Conservation (phyloP, 2,329 filamentous ascomycete genomes). For the Penicillium sp. region DNA sequence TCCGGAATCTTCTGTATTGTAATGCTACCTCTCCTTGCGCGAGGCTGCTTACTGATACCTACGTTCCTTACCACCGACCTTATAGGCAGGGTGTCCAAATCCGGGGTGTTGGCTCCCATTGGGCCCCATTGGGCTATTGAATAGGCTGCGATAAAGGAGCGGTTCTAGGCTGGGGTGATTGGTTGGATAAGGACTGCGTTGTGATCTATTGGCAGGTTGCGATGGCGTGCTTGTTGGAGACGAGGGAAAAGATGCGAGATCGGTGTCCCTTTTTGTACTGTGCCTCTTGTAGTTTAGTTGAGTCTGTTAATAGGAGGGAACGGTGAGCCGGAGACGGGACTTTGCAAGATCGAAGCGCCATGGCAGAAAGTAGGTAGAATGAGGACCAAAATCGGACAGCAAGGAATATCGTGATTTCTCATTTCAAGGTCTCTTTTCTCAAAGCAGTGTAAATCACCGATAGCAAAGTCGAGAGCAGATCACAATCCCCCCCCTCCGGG, state of each 20-base stretch:
- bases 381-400: background rate
- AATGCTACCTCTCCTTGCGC: no score
- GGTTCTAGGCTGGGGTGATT: conserved; percentile 10
- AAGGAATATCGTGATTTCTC: conserved; percentile 15
- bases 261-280: no score
- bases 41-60: conserved; percentile 1
- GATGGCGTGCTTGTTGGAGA: background rate
- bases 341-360: no score
- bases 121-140: background rate
- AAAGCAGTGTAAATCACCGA: background rate
- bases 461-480: background rate
- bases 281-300: no score
- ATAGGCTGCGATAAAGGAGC: conserved; percentile 7
- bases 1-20: no score
- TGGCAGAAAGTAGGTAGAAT: no score
- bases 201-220: background rate
- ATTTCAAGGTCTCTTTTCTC: background rate
- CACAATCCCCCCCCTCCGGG: background rate
- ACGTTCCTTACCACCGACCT: background rate
- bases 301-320: no score
- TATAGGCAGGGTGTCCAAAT: background rate
- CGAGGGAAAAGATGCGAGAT: no score
- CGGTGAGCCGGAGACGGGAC: no score
- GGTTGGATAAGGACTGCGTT: conserved; percentile 9
- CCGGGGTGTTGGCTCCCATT: background rate